Conservation (phyloP, 2,329 filamentous ascomycete genomes). For the Cryphonectria carpinicola region DNA sequence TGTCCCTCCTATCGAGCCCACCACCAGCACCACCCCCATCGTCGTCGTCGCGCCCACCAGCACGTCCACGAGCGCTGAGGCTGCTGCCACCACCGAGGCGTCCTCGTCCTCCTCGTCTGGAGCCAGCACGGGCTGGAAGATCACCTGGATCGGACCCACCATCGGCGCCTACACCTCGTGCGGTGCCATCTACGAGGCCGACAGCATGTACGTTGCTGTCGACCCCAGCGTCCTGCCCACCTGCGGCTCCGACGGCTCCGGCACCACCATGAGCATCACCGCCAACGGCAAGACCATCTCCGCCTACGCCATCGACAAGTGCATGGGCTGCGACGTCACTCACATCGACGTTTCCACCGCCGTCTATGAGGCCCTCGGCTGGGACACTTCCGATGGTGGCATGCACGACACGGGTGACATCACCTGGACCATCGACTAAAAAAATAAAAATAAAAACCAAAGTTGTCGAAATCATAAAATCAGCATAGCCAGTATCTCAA, state of each 20-base stretch:
- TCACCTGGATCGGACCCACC: conserved; percentile 26
- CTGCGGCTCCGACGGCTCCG: conserved; percentile 67
- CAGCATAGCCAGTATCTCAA: not conserved
- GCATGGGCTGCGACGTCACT: conserved; percentile 22
- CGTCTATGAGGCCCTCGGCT: conserved; percentile 52
- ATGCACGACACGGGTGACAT: conserved; percentile 34
- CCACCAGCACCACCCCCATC: conserved; percentile 33
- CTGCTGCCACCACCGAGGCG: conserved; percentile 35
- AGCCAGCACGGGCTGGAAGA: conserved; percentile 31
- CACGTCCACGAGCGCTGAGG: conserved; percentile 32
- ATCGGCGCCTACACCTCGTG: conserved; percentile 34
- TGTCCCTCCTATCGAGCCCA: conserved; percentile 25
- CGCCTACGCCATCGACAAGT: conserved; percentile 29
- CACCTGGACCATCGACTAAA: conserved; percentile 12
- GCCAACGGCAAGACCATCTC: conserved; percentile 36
- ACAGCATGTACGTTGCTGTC: conserved; percentile 75
- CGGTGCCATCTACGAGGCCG: conserved; percentile 53
- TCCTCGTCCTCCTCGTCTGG: conserved; percentile 33
- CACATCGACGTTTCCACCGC: conserved; percentile 27
- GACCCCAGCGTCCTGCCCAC: conserved; percentile 58
- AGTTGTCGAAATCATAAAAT: not conserved
- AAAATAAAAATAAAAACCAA: no score
- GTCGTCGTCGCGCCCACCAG: conserved; percentile 30
- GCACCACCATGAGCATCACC: conserved; percentile 48
- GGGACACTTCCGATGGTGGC: conserved; percentile 49